These are phyloP conservation scores for Sarocladium kiliense DNA, from an alignment of 2,329 filamentous ascomycete genomes.

Conservation along the genomic window DNA sequence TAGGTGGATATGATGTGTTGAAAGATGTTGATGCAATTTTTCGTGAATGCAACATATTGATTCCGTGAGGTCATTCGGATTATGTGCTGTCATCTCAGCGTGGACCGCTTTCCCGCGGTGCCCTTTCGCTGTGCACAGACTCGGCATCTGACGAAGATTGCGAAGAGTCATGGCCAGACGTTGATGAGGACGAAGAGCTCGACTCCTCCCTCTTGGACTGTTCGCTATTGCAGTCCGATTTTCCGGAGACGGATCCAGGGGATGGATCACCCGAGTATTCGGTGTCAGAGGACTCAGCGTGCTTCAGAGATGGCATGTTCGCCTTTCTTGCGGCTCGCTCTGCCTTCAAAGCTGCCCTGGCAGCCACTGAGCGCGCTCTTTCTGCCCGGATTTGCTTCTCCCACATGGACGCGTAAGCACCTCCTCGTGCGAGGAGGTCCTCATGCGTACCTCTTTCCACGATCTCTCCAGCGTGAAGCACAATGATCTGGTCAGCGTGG, in stretches of 20 bases:
- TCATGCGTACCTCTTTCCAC: slow-evolving; percentile 75
- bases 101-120: background rate
- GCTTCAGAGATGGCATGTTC: slow-evolving; percentile 38
- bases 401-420: slow-evolving; percentile 83
- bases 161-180: slow-evolving; percentile 3
- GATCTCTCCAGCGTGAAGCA: slow-evolving; percentile 71
- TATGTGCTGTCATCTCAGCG: background rate
- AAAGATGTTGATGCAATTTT: background rate
- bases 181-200: slow-evolving; percentile 22
- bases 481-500: slow-evolving; percentile 78
- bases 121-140: slow-evolving; percentile 14
- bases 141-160: slow-evolving; percentile 30
- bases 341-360: slow-evolving; percentile 28
- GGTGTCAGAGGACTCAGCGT: slow-evolving; percentile 37
- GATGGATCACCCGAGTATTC: slow-evolving; percentile 42
- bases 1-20: slow-evolving; percentile 1
- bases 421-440: slow-evolving; percentile 64
- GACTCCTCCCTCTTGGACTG: slow-evolving; percentile 26
- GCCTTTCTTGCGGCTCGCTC: slow-evolving; percentile 38
- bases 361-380: slow-evolving; percentile 43
- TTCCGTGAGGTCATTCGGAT: background rate
- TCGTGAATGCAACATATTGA: background rate
- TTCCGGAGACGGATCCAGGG: slow-evolving; percentile 34
- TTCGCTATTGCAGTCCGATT: slow-evolving; percentile 23
- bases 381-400: slow-evolving; percentile 80